These are phyloP conservation scores for Sarcomyxa edulis DNA, from an alignment of 768 basidiomycete genomes.

Conservation along the genomic window DNA sequence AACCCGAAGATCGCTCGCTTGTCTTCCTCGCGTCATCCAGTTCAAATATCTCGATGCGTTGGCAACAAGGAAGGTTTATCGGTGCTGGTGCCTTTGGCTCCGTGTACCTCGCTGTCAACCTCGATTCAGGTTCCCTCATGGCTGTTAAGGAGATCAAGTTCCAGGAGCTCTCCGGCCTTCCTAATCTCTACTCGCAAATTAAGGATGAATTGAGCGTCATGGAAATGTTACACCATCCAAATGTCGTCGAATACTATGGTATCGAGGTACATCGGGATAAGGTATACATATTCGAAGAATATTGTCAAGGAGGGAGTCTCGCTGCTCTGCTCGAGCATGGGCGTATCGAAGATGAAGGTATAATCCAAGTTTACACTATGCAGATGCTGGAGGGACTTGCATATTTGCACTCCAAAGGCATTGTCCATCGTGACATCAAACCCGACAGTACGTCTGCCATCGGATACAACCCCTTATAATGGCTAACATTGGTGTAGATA, in stretches of 20 bases:
- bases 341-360: constrained; percentile 92
- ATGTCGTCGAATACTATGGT: constrained; percentile 97
- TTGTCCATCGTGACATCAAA: constrained; percentile 96
- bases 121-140: constrained; percentile 95
- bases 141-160: constrained; percentile 99
- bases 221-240: constrained; percentile 96
- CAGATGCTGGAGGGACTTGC: constrained; percentile 94
- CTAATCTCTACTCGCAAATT: constrained; percentile 88
- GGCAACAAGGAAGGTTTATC: constrained; percentile 98
- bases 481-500: no score
- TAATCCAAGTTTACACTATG: constrained; percentile 92
- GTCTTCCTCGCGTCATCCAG: constrained; percentile 94
- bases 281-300: constrained; percentile 99
- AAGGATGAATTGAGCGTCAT: constrained; percentile 95
- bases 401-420: constrained; percentile 88
- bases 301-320: constrained; percentile 93
- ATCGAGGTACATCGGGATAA: constrained; percentile 99
- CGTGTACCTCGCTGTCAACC: constrained; percentile 98
- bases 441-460: constrained; percentile 81
- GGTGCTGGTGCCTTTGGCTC: constrained; percentile 98
- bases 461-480: neutral
- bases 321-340: constrained; percentile 88
- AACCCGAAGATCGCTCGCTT: constrained; percentile 88
- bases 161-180: constrained; percentile 85
- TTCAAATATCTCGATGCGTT: constrained; percentile 91